Evolutionary conservation across 106 monocot genomes (phyloP).

Genomic region (Dendrobium huoshanense): DNA sequence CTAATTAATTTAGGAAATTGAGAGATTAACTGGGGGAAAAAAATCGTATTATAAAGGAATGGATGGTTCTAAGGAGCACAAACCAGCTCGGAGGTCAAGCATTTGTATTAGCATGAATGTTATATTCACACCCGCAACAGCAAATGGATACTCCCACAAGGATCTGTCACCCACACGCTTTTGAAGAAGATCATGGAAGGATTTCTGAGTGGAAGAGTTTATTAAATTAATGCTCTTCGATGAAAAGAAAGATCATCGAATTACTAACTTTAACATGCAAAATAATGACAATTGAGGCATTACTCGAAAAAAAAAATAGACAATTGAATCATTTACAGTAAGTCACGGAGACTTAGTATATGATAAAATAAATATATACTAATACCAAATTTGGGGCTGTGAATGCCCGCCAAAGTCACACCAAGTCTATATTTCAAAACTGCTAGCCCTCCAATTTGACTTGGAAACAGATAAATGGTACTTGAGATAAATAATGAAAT

Average conservation of each 20-base stretch:
- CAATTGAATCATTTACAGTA: too few species aligned
- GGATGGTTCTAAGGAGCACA: constrained; percentile 5
- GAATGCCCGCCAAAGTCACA: too few species aligned
- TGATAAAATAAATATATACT: too few species aligned
- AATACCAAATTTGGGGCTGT: too few species aligned
- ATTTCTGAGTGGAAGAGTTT: constrained; percentile 43
- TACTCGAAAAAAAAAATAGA: too few species aligned
- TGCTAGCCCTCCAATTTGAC: neutral
- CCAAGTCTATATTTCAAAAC: too few species aligned
- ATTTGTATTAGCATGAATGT: constrained; percentile 99
- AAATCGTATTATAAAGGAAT: neutral
- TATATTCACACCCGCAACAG: constrained; percentile 94
- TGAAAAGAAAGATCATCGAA: neutral
- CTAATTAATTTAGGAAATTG: neutral
- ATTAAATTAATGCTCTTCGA: neutral
- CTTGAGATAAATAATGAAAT: neutral
- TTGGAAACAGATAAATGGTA: neutral
- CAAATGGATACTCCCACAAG: constrained; percentile 94
- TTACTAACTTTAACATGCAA: too few species aligned
- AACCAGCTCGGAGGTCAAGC: constrained; percentile 51
- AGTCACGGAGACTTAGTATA: too few species aligned
- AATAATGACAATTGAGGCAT: too few species aligned
- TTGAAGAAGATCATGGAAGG: constrained; percentile 78
- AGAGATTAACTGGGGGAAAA: neutral
- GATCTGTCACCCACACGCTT: constrained; percentile 81